Conservation (phyloP, 106 monocot genomes). For the Amphibolis antarctica region DNA sequence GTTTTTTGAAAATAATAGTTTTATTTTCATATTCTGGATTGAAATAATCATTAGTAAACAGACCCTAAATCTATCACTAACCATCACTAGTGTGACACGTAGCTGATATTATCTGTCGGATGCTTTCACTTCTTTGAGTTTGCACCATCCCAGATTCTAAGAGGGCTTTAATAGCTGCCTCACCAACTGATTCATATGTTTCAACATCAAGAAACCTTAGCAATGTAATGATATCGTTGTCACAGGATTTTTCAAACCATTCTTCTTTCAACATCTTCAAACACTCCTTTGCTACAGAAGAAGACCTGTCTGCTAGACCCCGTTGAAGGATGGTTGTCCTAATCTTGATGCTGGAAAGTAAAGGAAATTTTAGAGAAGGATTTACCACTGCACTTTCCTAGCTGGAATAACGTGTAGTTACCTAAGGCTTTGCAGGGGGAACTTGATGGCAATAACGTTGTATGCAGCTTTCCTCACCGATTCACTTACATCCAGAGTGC, state of each 20-base stretch:
- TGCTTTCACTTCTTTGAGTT: conserved; percentile 39
- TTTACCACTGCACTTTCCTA: background rate
- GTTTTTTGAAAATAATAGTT: too few species aligned
- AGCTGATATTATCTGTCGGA: conserved; percentile 42
- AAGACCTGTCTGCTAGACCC: conserved; percentile 71
- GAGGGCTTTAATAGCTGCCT: conserved; percentile 60
- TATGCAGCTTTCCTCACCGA: conserved; percentile 76
- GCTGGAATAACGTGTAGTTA: conserved; percentile 6
- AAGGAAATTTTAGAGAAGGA: background rate
- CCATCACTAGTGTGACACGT: conserved; percentile 29
- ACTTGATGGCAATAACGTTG: conserved; percentile 56
- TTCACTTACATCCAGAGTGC: conserved; percentile 81
- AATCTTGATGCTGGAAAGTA: conserved; percentile 61
- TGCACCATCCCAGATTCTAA: conserved; percentile 44
- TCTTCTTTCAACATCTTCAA: conserved; percentile 84
- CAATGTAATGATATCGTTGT: conserved; percentile 51
- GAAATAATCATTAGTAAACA: too few species aligned
- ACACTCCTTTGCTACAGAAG: conserved; percentile 57
- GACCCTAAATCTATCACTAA: conserved; percentile 17
- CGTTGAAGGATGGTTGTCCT: conserved; percentile 77
- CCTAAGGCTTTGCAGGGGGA: conserved; percentile 98
- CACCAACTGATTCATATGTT: conserved; percentile 88
- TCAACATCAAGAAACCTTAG: conserved; percentile 84
- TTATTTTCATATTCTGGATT: too few species aligned
- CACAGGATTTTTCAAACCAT: conserved; percentile 70